Percentiles rank a stretch among this genome's conserved stretches.
phyloP scores from a whole-genome alignment of 1,284 basidiomycete genomes.

The Pisolithus thermaeus region DNA sequence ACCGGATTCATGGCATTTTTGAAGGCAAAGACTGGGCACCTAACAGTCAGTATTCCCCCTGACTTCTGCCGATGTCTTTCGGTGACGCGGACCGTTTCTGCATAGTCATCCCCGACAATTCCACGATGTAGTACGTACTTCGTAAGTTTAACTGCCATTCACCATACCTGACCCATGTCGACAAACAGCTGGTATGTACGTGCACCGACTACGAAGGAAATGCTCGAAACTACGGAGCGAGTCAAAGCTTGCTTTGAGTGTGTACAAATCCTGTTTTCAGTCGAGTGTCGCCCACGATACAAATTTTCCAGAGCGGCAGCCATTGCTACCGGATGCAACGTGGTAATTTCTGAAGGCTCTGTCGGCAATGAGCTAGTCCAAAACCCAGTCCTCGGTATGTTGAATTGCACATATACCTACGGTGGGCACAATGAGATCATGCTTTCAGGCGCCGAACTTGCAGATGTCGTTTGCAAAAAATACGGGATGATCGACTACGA shows the following conservation, averaged over 20 bases:
- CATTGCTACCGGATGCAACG: conserved; percentile 60
- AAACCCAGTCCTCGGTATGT: conserved; percentile 51
- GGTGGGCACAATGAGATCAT: background rate
- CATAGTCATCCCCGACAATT: conserved; percentile 74
- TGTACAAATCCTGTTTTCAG: conserved; percentile 14
- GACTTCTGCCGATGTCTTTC: background rate
- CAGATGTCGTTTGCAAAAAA: conserved; percentile 43
- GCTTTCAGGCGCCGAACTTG: conserved; percentile 48
- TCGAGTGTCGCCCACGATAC: background rate
- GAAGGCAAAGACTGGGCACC: conserved; percentile 56
- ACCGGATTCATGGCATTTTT: conserved; percentile 63
- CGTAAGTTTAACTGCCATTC: background rate
- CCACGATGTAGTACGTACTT: conserved; percentile 49
- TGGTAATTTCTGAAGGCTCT: conserved; percentile 38
- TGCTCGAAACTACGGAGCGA: conserved; percentile 47
- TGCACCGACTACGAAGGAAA: conserved; percentile 61
- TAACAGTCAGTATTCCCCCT: conserved; percentile 39
- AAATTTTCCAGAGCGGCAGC: conserved; percentile 10
- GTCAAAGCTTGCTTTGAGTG: conserved; percentile 72
- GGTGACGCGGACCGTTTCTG: background rate
- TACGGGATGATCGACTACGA: conserved; percentile 50
- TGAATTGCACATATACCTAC: background rate
- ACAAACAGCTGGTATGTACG: conserved; percentile 58
- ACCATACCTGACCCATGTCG: background rate
- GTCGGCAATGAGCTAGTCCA: conserved; percentile 58